phyloP scores from a whole-genome alignment of 805 yeast genomes.

The Spathaspora gorwiae region DNA sequence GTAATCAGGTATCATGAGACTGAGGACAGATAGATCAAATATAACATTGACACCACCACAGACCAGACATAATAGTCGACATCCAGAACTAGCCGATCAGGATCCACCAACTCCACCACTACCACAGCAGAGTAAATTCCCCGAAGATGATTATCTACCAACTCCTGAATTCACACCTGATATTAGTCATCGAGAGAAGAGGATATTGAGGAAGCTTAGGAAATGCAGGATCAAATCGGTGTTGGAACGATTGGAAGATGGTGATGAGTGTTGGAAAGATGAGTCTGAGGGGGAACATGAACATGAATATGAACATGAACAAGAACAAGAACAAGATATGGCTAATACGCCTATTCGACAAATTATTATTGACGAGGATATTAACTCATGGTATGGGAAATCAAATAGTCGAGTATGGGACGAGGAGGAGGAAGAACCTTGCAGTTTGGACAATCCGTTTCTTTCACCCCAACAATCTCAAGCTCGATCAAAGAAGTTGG shows the following conservation, averaged over 20 bases:
- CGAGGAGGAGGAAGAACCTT: background rate
- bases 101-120: background rate
- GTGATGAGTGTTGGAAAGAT: background rate
- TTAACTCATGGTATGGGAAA: conserved; percentile 20
- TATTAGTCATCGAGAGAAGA: background rate
- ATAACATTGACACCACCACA: background rate
- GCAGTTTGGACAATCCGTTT: background rate
- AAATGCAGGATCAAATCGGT: background rate
- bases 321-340: too few relatives aligned
- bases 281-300: background rate
- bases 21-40: background rate
- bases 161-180: background rate
- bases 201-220: background rate
- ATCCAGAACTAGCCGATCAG: background rate
- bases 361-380: conserved; percentile 26
- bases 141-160: background rate
- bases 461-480: background rate
- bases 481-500: background rate
- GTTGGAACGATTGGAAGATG: background rate
- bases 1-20: too few relatives aligned
- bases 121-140: background rate
- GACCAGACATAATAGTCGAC: background rate
- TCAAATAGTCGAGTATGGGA: background rate
- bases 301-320: background rate
- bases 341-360: conserved; percentile 35